phyloP scores from a whole-genome alignment of 495 filamentous ascomycete genomes.

The Baudoinia panamericana region DNA sequence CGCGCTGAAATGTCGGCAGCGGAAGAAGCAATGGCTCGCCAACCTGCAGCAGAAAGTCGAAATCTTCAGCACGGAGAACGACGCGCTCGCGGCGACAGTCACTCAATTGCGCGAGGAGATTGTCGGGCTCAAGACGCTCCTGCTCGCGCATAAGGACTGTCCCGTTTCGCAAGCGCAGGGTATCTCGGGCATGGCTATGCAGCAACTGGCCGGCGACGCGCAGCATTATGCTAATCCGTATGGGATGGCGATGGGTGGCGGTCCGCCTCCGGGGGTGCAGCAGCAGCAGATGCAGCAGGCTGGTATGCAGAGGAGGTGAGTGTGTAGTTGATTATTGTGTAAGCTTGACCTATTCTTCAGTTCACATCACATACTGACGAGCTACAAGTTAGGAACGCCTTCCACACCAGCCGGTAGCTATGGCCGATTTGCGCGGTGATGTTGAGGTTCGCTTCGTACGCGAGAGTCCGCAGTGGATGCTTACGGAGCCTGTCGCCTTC shows the following conservation, averaged over 20 bases:
- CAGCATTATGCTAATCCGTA: constrained; percentile 52
- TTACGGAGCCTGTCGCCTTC: too few relatives aligned
- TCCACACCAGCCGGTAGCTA: too few relatives aligned
- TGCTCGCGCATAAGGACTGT: constrained; percentile 94
- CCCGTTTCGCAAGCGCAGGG: constrained; percentile 84
- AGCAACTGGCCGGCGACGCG: constrained; percentile 39
- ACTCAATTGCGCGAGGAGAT: constrained; percentile 80
- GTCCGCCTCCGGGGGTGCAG: constrained; percentile 16
- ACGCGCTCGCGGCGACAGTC: constrained; percentile 70
- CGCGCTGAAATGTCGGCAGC: constrained; percentile 90
- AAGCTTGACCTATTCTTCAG: too few relatives aligned
- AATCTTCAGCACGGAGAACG: constrained; percentile 79
- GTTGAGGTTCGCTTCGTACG: too few relatives aligned
- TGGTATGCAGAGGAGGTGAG: constrained; percentile 18
- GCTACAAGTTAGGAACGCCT: too few relatives aligned
- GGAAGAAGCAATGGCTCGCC: constrained; percentile 97
- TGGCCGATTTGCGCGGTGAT: too few relatives aligned
- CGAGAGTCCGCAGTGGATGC: too few relatives aligned
- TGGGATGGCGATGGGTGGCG: constrained; percentile 45
- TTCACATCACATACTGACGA: too few relatives aligned
- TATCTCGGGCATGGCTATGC: constrained; percentile 54
- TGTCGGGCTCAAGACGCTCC: constrained; percentile 82
- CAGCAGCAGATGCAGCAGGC: constrained; percentile 19
- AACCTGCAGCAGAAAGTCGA: constrained; percentile 94
- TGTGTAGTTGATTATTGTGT: not conserved